Evolutionary conservation across 2,329 filamentous ascomycete species (phyloP).

Genomic region (Rutstroemia sp.): DNA sequence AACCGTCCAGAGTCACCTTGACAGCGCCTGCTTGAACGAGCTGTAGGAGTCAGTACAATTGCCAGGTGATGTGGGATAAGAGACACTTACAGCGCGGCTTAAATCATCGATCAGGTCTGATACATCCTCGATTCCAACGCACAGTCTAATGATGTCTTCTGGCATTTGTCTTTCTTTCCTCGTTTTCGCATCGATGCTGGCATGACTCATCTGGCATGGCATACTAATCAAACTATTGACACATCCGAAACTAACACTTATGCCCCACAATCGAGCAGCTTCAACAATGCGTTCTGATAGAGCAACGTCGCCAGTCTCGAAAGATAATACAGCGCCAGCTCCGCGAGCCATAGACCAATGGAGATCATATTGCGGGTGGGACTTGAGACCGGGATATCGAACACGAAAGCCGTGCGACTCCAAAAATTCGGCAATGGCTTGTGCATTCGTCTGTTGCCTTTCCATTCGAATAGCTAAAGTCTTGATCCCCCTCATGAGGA

Average conservation of each 20-base stretch:
- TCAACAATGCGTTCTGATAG: slow-evolving; percentile 92
- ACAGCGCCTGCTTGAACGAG: slow-evolving; percentile 94
- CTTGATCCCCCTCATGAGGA: slow-evolving; percentile 92
- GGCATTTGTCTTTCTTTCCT: slow-evolving; percentile 83
- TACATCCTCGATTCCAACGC: slow-evolving; percentile 91
- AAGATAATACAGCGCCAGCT: slow-evolving; percentile 87
- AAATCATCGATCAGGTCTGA: slow-evolving; percentile 91
- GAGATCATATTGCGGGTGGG: slow-evolving; percentile 91
- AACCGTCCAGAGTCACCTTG: slow-evolving; percentile 73
- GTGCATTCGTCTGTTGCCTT: slow-evolving; percentile 90
- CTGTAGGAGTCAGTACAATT: slow-evolving; percentile 35
- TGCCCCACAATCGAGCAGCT: slow-evolving; percentile 83
- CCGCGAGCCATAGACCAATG: slow-evolving; percentile 95
- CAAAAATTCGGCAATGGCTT: slow-evolving; percentile 85
- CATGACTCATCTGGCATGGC: slow-evolving; percentile 99
- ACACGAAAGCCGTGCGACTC: slow-evolving; percentile 89
- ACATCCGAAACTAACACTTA: slow-evolving; percentile 95
- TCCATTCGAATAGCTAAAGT: slow-evolving; percentile 98
- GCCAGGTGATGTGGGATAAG: slow-evolving; percentile 6
- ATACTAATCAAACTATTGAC: slow-evolving; percentile 99
- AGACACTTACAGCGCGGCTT: slow-evolving; percentile 69
- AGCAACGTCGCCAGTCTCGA: slow-evolving; percentile 82
- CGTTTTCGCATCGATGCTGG: slow-evolving; percentile 94
- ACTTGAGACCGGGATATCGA: slow-evolving; percentile 87
- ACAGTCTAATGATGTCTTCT: slow-evolving; percentile 91